Percentiles rank a stretch among this genome's conserved stretches.
These are phyloP conservation scores for Verbena officinalis DNA, from an alignment of 257 asterid genomes.

Conservation along the genomic window DNA sequence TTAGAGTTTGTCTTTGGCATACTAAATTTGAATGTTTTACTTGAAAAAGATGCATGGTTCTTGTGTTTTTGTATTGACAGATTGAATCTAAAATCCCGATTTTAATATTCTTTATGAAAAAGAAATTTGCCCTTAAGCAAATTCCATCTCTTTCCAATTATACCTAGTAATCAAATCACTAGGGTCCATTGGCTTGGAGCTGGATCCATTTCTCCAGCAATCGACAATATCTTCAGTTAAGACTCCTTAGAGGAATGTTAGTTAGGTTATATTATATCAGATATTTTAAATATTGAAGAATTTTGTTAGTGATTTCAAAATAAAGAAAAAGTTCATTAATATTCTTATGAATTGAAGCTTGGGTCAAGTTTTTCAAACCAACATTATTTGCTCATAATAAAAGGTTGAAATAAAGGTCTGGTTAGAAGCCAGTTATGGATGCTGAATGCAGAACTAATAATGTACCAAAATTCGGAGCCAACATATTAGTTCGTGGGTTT, in stretches of 20 bases:
- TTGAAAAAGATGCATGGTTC: not conserved
- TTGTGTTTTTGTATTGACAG: not conserved
- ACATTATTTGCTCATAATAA: not conserved
- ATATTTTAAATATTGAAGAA: not conserved
- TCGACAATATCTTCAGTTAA: not conserved
- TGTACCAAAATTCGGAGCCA: not conserved
- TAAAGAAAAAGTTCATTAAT: not conserved
- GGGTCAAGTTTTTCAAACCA: not conserved
- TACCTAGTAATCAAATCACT: too few relatives aligned
- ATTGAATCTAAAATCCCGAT: not conserved
- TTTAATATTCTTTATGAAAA: not conserved
- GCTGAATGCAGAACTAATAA: not conserved
- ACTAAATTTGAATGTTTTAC: conserved; percentile 1
- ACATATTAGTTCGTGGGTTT: conserved; percentile 3
- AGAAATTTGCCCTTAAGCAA: not conserved
- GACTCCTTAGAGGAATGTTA: not conserved
- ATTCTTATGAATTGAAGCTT: not conserved
- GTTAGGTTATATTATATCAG: not conserved
- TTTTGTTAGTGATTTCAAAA: not conserved
- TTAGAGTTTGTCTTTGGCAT: not conserved
- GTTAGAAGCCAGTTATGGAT: not conserved
- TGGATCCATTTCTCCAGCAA: not conserved
- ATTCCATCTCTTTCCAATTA: too few relatives aligned
- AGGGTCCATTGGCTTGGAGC: not conserved
- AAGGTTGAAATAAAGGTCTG: not conserved